These are phyloP conservation scores for Lolium rigidum DNA, from an alignment of 176 grass and related monocot genomes.

Conservation along the genomic window DNA sequence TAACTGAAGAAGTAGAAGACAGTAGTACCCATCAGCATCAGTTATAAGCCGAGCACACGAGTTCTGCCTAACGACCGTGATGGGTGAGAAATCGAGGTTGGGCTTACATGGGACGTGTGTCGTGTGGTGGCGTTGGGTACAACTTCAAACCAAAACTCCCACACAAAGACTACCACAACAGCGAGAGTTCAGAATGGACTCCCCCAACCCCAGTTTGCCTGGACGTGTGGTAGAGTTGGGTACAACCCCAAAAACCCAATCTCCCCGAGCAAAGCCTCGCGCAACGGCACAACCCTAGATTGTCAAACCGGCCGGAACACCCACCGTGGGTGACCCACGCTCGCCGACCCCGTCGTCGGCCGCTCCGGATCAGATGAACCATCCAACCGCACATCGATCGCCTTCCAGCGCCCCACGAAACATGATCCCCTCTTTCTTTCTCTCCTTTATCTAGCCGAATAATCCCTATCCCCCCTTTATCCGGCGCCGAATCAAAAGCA, in stretches of 20 bases:
- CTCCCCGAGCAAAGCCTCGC: neutral
- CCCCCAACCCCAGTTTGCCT: neutral
- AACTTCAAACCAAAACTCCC: neutral
- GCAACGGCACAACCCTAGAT: neutral
- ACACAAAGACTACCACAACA: neutral
- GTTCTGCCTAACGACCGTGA: neutral
- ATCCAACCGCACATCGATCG: neutral
- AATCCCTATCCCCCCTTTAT: neutral
- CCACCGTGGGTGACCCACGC: no score
- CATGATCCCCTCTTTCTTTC: neutral
- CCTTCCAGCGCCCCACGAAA: neutral
- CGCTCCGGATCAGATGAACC: neutral
- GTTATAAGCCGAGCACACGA: neutral
- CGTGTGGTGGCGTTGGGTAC: conserved; percentile 10
- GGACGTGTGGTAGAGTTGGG: neutral
- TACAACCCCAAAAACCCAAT: neutral
- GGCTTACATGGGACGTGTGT: neutral
- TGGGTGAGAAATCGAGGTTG: neutral
- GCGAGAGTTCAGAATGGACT: neutral
- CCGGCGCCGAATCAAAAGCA: neutral
- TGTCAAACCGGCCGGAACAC: neutral
- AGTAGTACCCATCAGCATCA: no score
- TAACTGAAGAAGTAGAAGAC: no score
- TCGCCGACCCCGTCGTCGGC: neutral
- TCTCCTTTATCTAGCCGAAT: neutral